Base-by-base conservation (phyloP, 2,329 filamentous ascomycete species). In the Aureobasidium leucospermi region DNA sequence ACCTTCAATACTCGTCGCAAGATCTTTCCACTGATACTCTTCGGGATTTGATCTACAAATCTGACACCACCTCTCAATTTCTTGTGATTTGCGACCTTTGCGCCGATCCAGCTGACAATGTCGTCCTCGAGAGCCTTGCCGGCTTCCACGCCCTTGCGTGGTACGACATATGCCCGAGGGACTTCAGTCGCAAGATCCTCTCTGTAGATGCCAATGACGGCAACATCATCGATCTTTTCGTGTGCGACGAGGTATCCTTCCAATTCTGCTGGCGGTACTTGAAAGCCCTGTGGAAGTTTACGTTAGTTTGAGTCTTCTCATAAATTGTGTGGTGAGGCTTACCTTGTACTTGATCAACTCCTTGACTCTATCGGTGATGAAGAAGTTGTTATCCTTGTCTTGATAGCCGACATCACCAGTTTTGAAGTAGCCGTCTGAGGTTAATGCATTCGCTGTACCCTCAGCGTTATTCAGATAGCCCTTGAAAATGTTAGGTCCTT, bases 401-500 rank as follows among this genome's bases (percentile, higher is more conserved):
- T 89, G 83, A 64, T 89, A 85, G 4, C 90, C 89, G 29, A 96
- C 85, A 67, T 96, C 92, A 1, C 92, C 92, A 0, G 92, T 96
- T 73, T 87, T 92, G 80, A 96, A 96, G 77, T 85, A 96, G 1
- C 90, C 90, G 64, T 95, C 90, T 0, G 76, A 65, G 2, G 87
- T 88, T 62, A 94, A 84, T 0, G 87, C 85, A 47, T 89, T 85
- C 2, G 76, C 78, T 2, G 89, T 90, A 2, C 86, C 83, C 63
- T 87, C 82, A 0, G 84, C 81, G 60, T 88, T 88, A 67, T 90
- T 89, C 65, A 87, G 79, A 69, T 93, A 96, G 1, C 89, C 90
- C 65, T 82, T 79, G 75, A 92, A 92, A 16, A 93, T 77, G 62
- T 94, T 94, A 0, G 90, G 89, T 0, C 90, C 90, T 60, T 85